Base-by-base conservation (phyloP, 1,284 basidiomycete species). In the Malassezia obtusa region DNA sequence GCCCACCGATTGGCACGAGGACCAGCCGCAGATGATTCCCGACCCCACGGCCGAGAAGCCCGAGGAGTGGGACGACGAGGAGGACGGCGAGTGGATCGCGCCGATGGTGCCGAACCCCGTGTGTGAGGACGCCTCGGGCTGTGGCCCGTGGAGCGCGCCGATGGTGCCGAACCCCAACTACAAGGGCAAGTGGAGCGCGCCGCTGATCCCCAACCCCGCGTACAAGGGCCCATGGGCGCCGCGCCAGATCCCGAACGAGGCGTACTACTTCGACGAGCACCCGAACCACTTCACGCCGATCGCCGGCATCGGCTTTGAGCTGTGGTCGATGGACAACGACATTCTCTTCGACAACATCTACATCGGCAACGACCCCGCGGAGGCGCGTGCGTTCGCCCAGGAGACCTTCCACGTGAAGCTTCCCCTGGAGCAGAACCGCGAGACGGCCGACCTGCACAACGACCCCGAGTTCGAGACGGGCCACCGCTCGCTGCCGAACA, bases 1-100 rank as follows among this genome's bases (percentile, higher is more conserved):
- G 79, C 94, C 94, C 45, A 88, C 85, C 59, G 90, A 87, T 70
- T 99, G 94, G 94, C 82, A 96, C 61, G 89, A 88, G 63, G 79
- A 95, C 58, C 91, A 96, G 75, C 83, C 85, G 3, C 76, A 81
- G 55, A 80, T 77, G 47, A 82, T 96, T 62, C 83, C 89, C 46
- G 94, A 98, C 75, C 91, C 94, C 1, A 87, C 90, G 64, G 85
- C 89, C 41, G 82, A 85, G 78, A 96, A 96, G 81, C 94, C 94
- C 26, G 92, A 96, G 75, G 94, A 99, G 77, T 99, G 94, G 94
- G 91, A 95, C 73, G 87, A 98, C 65, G 94, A 96, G 76, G 92
- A 98, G 76, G 92, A 98, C 69, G 94, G 94, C 76, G 92, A 96
- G 73, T 99, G 90, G 89, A 82, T 95, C 58, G 82, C 90, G 11